phyloP scores from a whole-genome alignment of 371 early-diverging fungal genomes.

The Sporodiniella umbellata region DNA sequence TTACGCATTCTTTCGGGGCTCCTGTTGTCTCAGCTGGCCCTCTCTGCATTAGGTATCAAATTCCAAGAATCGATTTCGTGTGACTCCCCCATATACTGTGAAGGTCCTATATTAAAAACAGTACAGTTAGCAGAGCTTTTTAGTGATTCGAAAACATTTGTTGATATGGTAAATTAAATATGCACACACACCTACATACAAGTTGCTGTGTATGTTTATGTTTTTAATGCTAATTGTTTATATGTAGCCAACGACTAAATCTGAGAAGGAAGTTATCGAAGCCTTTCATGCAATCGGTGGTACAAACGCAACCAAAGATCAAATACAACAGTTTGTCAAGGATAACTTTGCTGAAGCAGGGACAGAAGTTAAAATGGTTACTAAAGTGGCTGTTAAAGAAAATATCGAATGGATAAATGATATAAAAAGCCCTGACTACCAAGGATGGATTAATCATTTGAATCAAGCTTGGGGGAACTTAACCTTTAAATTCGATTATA shows the following conservation, averaged over 20 bases:
- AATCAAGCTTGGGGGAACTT: constrained; percentile 63
- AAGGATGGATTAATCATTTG: constrained; percentile 48
- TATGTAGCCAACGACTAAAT: constrained; percentile 54
- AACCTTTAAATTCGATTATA: constrained; percentile 48
- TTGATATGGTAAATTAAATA: constrained; percentile 50
- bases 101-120: constrained; percentile 55
- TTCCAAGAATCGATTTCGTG: constrained; percentile 25
- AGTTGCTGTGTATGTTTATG: no score
- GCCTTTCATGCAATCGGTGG: constrained; percentile 52
- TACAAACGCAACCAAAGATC: constrained; percentile 39
- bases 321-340: constrained; percentile 51
- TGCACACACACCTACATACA: no score
- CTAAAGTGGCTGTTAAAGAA: constrained; percentile 12
- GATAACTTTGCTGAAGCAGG: constrained; percentile 60
- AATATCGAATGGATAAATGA: constrained; percentile 46
- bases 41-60: constrained; percentile 8
- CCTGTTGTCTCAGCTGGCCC: constrained; percentile 1
- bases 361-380: constrained; percentile 14
- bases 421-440: constrained; percentile 47
- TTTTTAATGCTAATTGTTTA: no score
- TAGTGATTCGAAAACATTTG: constrained; percentile 73
- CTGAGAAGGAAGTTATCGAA: constrained; percentile 49
- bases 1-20: constrained; percentile 13
- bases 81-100: constrained; percentile 69
- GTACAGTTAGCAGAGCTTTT: constrained; percentile 62